Evolutionary conservation across 108 stramenopile genomes (phyloP).

Genomic region (Schizochytrium sp.): DNA sequence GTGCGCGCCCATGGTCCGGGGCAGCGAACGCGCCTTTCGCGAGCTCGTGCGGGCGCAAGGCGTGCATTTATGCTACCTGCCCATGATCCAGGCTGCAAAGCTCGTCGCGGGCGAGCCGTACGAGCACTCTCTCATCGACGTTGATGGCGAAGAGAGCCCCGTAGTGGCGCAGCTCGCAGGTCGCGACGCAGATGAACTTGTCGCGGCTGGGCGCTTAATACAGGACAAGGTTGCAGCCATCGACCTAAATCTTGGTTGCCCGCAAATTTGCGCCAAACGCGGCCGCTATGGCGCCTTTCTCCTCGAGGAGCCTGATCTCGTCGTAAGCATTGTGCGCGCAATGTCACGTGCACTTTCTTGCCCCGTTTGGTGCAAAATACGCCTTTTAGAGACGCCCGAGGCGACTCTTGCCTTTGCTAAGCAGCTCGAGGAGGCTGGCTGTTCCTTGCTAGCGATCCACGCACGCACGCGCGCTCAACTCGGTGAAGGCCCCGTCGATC

Average conservation of each 20-base stretch:
- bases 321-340: neutral
- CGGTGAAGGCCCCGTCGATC: neutral
- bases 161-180: neutral
- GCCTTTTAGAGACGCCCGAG: neutral
- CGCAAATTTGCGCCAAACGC: neutral
- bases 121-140: neutral
- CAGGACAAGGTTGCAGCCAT: neutral
- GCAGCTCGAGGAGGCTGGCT: neutral
- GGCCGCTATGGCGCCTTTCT: neutral
- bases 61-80: neutral
- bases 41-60: neutral
- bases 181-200: neutral
- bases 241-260: conserved; percentile 1
- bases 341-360: neutral
- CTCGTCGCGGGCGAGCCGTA: neutral
- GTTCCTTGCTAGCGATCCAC: neutral
- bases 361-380: neutral
- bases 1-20: conserved; percentile 13
- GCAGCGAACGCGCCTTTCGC: conserved; percentile 8
- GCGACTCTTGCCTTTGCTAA: neutral
- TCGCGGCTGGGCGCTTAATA: neutral
- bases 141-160: neutral
- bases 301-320: neutral
- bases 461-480: neutral
- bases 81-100: neutral